These are phyloP conservation scores for Hydrangea macrophylla DNA, from an alignment of 148 eudicot species.

Conservation along the genomic window DNA sequence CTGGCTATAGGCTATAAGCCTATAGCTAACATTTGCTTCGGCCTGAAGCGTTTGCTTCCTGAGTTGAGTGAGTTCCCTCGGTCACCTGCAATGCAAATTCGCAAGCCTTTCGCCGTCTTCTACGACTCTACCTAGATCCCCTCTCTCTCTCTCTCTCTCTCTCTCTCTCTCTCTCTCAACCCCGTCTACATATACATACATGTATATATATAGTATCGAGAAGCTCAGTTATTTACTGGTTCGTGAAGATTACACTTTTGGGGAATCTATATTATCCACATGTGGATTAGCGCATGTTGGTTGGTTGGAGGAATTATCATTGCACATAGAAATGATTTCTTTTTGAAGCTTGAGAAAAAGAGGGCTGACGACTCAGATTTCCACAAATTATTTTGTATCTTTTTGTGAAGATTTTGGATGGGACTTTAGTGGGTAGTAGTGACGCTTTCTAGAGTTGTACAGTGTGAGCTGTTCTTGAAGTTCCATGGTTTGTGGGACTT, in stretches of 20 bases:
- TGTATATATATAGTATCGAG: background rate
- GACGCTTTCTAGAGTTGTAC: no score
- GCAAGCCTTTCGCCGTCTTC: conserved; percentile 38
- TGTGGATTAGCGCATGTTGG: conserved; percentile 38
- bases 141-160: conserved; percentile 8
- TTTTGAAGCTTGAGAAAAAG: conserved; percentile 5
- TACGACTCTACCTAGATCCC: conserved; percentile 11
- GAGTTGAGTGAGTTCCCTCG: no score
- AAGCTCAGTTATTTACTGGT: conserved; percentile 4
- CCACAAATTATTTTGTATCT: conserved; percentile 23
- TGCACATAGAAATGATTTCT: conserved; percentile 9
- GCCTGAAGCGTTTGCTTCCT: no score
- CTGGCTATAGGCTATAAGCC: no score
- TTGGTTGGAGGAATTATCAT: conserved; percentile 30
- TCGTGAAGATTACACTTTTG: conserved; percentile 21
- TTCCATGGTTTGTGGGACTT: conserved; percentile 15
- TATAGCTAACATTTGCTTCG: no score
- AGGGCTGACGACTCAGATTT: conserved; percentile 19
- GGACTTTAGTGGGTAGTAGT: background rate
- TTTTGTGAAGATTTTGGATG: conserved; percentile 27
- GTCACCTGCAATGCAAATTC: conserved; percentile 27
- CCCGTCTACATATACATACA: background rate
- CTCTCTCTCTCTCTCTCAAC: conserved; percentile 11
- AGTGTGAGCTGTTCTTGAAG: conserved; percentile 19
- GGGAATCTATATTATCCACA: conserved; percentile 22